Evolutionary conservation across 768 basidiomycete genomes (phyloP).

Genomic region (Wakefieldia striispora): DNA sequence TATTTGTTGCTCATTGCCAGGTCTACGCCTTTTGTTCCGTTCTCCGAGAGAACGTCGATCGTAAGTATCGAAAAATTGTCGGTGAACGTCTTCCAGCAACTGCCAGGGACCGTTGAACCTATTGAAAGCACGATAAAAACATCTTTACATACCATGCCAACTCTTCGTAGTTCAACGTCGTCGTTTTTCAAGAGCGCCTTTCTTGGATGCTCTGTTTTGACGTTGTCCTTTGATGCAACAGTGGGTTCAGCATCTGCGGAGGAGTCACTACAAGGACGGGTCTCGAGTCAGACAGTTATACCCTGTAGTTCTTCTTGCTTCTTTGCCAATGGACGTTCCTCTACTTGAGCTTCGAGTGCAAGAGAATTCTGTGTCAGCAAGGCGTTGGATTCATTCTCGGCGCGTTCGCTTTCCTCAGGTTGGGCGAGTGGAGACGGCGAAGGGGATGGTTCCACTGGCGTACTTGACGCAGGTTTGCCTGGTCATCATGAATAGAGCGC

Average conservation of each 20-base stretch:
- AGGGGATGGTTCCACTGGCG: constrained; percentile 8
- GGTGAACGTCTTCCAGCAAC: constrained; percentile 83
- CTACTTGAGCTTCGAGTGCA: constrained; percentile 79
- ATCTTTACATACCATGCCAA: constrained; percentile 58
- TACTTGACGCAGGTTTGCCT: constrained; percentile 23
- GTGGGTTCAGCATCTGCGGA: constrained; percentile 12
- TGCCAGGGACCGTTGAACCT: constrained; percentile 27
- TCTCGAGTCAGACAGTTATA: constrained; percentile 27
- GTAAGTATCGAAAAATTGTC: constrained; percentile 69
- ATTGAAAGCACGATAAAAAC: neutral
- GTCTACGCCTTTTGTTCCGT: constrained; percentile 28
- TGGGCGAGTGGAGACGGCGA: constrained; percentile 11
- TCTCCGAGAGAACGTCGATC: constrained; percentile 39
- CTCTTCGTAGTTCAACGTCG: constrained; percentile 75
- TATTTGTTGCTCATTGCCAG: constrained; percentile 23
- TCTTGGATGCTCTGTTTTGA: constrained; percentile 45
- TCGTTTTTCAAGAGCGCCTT: constrained; percentile 86
- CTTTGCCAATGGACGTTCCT: constrained; percentile 84
- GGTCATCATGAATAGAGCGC: constrained; percentile 13
- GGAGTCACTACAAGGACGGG: neutral
- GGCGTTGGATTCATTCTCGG: constrained; percentile 48
- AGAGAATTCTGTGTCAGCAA: constrained; percentile 70
- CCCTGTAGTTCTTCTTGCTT: constrained; percentile 77
- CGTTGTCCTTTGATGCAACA: constrained; percentile 20
- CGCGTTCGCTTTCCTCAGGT: constrained; percentile 43